These are phyloP conservation scores for Spizellomyces sp. DNA, from an alignment of 192 early-diverging fungal genomes.

Conservation along the genomic window DNA sequence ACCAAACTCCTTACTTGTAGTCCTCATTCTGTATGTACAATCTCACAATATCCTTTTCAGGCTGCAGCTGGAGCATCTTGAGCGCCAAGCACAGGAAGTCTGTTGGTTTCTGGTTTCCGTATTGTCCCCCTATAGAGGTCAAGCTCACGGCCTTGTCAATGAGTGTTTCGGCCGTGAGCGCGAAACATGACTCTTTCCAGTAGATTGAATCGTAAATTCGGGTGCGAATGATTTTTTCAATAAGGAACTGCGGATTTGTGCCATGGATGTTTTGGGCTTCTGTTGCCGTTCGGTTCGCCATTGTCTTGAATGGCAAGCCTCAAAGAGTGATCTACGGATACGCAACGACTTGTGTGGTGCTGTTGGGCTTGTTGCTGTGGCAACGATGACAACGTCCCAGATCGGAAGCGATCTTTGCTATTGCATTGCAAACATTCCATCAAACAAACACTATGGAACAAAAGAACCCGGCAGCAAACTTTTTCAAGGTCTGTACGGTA, in stretches of 20 bases:
- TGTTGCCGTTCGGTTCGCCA: constrained; percentile 30
- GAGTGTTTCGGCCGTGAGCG: constrained; percentile 84
- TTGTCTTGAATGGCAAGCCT: neutral
- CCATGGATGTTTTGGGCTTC: constrained; percentile 81
- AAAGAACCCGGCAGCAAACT: no score
- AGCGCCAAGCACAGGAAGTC: constrained; percentile 88
- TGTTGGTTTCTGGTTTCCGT: constrained; percentile 83
- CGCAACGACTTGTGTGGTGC: no score
- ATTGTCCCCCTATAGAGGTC: constrained; percentile 77
- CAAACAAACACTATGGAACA: no score
- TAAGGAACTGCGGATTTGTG: constrained; percentile 88
- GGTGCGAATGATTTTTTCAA: constrained; percentile 90
- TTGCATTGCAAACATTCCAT: no score
- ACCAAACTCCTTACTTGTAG: constrained; percentile 63
- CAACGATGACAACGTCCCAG: no score
- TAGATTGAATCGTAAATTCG: constrained; percentile 91
- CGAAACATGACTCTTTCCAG: constrained; percentile 98
- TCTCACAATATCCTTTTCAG: constrained; percentile 82
- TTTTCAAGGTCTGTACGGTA: no score
- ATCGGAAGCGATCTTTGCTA: no score
- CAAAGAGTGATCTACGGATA: no score
- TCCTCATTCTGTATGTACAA: constrained; percentile 82
- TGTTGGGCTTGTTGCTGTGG: no score
- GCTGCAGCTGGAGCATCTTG: constrained; percentile 93
- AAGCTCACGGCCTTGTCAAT: constrained; percentile 86